phyloP scores from a whole-genome alignment of 2,329 filamentous ascomycete genomes.

The Monosporascus sp. region DNA sequence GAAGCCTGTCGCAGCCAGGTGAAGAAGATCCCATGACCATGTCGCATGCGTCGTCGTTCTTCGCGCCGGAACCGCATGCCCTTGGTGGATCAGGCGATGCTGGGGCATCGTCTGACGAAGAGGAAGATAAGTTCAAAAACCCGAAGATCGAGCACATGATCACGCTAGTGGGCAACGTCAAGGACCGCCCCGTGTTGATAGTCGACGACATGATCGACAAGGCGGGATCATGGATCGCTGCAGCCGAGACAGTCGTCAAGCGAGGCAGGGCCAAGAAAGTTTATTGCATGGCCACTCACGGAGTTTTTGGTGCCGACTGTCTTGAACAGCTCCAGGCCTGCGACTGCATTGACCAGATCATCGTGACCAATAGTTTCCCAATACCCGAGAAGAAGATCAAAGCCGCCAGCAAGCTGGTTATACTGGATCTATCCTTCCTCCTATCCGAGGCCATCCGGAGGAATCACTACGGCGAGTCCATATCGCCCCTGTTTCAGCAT shows the following conservation, averaged over 20 bases:
- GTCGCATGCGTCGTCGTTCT: conserved; percentile 75
- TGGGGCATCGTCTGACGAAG: conserved; percentile 78
- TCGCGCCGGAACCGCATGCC: conserved; percentile 63
- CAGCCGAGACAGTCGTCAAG: conserved; percentile 94
- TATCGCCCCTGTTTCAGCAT: conserved; percentile 64
- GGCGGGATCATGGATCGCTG: conserved; percentile 92
- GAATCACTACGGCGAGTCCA: conserved; percentile 92
- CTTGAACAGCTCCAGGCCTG: conserved; percentile 87
- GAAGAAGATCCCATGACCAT: conserved; percentile 79
- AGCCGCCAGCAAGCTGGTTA: conserved; percentile 74
- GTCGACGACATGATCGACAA: conserved; percentile 99
- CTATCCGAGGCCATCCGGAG: conserved; percentile 88
- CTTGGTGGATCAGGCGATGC: conserved; percentile 83
- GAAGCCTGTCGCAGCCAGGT: conserved; percentile 41
- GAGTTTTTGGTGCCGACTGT: conserved; percentile 84
- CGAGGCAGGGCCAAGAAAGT: conserved; percentile 86
- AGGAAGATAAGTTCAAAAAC: conserved; percentile 82
- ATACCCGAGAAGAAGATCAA: conserved; percentile 69
- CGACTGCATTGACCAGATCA: conserved; percentile 87
- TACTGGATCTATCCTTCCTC: conserved; percentile 83
- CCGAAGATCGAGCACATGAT: conserved; percentile 87
- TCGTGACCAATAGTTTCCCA: conserved; percentile 96
- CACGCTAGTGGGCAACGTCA: conserved; percentile 93
- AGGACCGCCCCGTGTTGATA: conserved; percentile 81
- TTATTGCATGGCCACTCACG: conserved; percentile 96